These are phyloP conservation scores for Didymellaceae sp. DNA, from an alignment of 2,329 filamentous ascomycete genomes.

Conservation along the genomic window DNA sequence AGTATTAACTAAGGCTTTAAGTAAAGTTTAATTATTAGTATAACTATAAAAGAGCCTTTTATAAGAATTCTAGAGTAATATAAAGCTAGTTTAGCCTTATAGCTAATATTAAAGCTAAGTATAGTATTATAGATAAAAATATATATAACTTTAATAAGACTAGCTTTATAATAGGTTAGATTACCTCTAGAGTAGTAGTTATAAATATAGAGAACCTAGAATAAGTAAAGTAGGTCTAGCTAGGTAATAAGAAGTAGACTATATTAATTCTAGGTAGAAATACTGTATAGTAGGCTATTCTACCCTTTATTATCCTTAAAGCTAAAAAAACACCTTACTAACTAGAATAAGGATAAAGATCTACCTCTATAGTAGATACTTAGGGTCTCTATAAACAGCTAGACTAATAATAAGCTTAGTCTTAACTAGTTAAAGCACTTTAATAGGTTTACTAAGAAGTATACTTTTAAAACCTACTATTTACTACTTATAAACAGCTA, in stretches of 20 bases:
- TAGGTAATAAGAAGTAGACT: neutral
- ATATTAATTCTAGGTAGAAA: neutral
- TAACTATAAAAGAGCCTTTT: slow-evolving; percentile 11
- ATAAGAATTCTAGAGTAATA: slow-evolving; percentile 10
- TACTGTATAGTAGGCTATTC: neutral
- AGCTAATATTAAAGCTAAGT: neutral
- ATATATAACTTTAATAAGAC: neutral
- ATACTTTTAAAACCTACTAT: slow-evolving; percentile 2
- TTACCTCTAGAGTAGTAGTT: neutral
- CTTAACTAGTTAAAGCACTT: no score
- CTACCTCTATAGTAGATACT: neutral
- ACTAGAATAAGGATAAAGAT: neutral
- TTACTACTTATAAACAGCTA: slow-evolving; percentile 13
- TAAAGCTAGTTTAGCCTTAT: slow-evolving; percentile 11
- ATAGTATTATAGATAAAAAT: no score
- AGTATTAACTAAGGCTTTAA: slow-evolving; percentile 12
- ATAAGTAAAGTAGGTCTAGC: neutral
- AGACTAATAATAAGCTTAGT: no score
- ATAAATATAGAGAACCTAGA: neutral
- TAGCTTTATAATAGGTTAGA: neutral
- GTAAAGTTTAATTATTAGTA: no score
- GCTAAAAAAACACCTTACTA: neutral
- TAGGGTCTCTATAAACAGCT: neutral
- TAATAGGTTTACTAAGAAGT: slow-evolving; percentile 3
- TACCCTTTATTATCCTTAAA: neutral